Conservation (phyloP, 2,329 filamentous ascomycete species). For the Fusarium buharicum region DNA sequence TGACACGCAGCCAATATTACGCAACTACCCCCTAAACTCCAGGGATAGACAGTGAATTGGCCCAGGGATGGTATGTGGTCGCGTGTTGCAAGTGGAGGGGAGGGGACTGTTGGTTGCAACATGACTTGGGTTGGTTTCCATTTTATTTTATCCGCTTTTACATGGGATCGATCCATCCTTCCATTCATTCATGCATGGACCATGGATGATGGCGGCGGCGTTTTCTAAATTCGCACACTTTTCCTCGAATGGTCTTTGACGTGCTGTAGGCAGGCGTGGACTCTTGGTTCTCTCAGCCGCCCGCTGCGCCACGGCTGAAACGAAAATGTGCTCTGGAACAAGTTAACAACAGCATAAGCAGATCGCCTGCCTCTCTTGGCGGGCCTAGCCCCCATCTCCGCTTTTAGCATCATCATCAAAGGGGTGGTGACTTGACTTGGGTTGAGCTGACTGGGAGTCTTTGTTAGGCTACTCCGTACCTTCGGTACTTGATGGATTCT, state of each 20-base stretch:
- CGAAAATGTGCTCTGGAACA: constrained; percentile 11
- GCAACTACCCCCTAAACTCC: constrained; percentile 11
- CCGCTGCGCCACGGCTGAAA: constrained; percentile 27
- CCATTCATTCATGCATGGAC: no score
- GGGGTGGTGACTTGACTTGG: constrained; percentile 2
- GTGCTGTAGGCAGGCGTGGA: neutral
- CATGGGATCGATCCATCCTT: neutral
- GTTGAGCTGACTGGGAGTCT: no score
- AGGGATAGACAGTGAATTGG: constrained; percentile 15
- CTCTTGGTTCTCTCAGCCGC: constrained; percentile 8
- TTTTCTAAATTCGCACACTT: constrained; percentile 3
- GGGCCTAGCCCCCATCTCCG: constrained; percentile 10
- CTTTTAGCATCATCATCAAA: constrained; percentile 27
- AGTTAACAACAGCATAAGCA: no score
- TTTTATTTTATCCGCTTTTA: neutral
- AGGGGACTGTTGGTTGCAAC: neutral
- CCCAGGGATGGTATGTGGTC: constrained; percentile 39
- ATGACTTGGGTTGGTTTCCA: neutral
- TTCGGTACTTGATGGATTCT: no score
- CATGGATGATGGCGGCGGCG: neutral
- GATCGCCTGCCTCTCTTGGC: constrained; percentile 19
- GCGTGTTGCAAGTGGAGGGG: constrained; percentile 31
- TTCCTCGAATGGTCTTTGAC: constrained; percentile 10
- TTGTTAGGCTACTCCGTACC: no score
- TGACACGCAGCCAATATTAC: constrained; percentile 32